These are phyloP conservation scores for Furcasterigmium furcatum DNA, from an alignment of 2,329 filamentous ascomycete species.

Conservation along the genomic window DNA sequence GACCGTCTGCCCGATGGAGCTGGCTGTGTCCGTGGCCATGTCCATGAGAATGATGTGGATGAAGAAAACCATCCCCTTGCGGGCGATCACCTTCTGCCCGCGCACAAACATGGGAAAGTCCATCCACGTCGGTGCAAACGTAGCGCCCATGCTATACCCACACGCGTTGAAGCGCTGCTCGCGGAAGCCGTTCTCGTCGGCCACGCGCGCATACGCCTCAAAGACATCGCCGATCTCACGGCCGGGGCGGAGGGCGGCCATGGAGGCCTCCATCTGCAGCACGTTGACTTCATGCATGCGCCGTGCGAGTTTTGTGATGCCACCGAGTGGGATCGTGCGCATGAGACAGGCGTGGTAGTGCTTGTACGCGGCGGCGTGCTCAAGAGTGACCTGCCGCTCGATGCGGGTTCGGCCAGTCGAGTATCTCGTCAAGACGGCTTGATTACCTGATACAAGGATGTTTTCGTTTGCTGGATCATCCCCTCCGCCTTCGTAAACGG, in stretches of 20 bases:
- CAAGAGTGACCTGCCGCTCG: slow-evolving; percentile 25
- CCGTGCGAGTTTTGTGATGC: slow-evolving; percentile 7
- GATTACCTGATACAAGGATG: slow-evolving; percentile 27
- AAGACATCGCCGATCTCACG: slow-evolving; percentile 8
- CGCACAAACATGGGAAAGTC: slow-evolving; percentile 9
- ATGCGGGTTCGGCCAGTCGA: slow-evolving; percentile 24
- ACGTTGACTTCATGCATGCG: slow-evolving; percentile 10
- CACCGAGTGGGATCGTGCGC: slow-evolving; percentile 22
- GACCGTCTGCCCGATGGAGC: slow-evolving; percentile 24
- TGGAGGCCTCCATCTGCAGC: slow-evolving; percentile 8
- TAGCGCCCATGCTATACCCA: slow-evolving; percentile 9
- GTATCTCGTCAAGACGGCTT: slow-evolving; percentile 26
- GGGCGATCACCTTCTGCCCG: slow-evolving; percentile 4
- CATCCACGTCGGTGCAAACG: slow-evolving; percentile 8
- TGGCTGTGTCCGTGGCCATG: slow-evolving; percentile 27
- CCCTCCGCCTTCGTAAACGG: slow-evolving; percentile 29
- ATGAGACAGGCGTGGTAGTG: slow-evolving; percentile 28
- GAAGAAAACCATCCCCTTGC: slow-evolving; percentile 24
- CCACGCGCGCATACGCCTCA: slow-evolving; percentile 9
- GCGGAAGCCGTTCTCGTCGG: slow-evolving; percentile 9
- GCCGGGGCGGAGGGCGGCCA: slow-evolving; percentile 8
- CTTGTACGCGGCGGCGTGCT: slow-evolving; percentile 27
- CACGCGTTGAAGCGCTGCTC: slow-evolving; percentile 7
- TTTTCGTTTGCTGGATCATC: slow-evolving; percentile 29
- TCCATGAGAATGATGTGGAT: slow-evolving; percentile 31